phyloP scores from a whole-genome alignment of 2,329 filamentous ascomycete genomes.

The Didymellaceae sp. region DNA sequence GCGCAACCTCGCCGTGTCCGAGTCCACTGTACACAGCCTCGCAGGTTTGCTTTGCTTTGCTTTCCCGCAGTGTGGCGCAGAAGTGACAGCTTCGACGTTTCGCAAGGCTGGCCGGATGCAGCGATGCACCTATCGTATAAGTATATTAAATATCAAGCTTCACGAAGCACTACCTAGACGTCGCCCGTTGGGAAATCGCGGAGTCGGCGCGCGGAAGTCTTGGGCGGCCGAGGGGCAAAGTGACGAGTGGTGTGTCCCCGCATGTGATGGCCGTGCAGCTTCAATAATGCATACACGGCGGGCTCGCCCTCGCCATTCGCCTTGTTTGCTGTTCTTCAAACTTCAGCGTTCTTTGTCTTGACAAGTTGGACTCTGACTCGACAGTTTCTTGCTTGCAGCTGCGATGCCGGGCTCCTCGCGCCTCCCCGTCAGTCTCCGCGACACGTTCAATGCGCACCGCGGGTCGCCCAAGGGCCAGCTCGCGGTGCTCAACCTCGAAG shows the following conservation, averaged over 20 bases:
- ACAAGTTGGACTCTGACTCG: no score
- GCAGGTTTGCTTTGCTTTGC: no score
- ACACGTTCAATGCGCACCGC: conserved; percentile 68
- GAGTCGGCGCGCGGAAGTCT: conserved; percentile 2
- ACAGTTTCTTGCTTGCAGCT: not conserved
- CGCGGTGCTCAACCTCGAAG: conserved; percentile 68
- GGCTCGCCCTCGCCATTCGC: conserved; percentile 12
- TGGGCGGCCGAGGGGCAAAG: not conserved
- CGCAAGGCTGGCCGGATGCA: not conserved
- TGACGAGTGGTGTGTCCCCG: not conserved
- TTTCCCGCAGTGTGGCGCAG: no score
- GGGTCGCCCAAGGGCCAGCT: conserved; percentile 61
- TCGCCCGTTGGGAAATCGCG: not conserved
- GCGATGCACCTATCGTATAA: no score
- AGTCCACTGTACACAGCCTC: no score
- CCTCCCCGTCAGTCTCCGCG: conserved; percentile 73
- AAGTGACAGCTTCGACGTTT: not conserved
- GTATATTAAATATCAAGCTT: no score
- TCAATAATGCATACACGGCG: not conserved
- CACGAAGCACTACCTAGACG: conserved; percentile 2
- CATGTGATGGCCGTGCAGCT: conserved; percentile 18
- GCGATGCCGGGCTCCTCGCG: conserved; percentile 65
- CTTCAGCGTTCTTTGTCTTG: no score
- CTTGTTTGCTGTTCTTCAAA: not conserved
- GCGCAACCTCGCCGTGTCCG: no score